Evolutionary conservation across 192 early-diverging fungal species (phyloP).

Genomic region (Cladochytrium replicatum): DNA sequence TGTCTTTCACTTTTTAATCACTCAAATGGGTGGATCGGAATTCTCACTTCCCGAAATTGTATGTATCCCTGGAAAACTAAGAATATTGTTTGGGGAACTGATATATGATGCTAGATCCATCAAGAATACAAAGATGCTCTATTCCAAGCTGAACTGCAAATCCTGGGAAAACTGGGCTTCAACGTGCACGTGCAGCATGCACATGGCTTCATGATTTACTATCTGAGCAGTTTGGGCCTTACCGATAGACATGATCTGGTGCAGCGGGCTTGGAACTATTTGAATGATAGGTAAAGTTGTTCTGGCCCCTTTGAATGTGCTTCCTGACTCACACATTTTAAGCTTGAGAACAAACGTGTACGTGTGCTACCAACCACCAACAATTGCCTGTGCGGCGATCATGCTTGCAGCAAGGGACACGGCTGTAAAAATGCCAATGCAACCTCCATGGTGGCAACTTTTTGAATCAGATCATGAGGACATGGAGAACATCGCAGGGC

Average conservation of each 20-base stretch:
- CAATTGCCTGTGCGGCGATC: conserved; percentile 80
- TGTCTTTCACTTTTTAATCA: neutral
- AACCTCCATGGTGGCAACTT: conserved; percentile 78
- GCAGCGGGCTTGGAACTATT: conserved; percentile 84
- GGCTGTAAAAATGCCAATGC: conserved; percentile 53
- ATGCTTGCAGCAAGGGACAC: conserved; percentile 65
- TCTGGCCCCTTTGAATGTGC: neutral
- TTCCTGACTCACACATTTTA: neutral
- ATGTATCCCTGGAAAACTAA: neutral
- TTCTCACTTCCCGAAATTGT: neutral
- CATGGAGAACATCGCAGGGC: conserved; percentile 14
- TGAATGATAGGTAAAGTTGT: conserved; percentile 70
- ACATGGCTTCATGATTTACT: conserved; percentile 93
- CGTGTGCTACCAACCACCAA: conserved; percentile 65
- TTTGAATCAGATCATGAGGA: conserved; percentile 71
- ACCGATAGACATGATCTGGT: conserved; percentile 64
- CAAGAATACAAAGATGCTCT: conserved; percentile 74
- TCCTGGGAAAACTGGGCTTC: conserved; percentile 81
- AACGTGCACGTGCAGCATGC: conserved; percentile 94
- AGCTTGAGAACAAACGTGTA: conserved; percentile 65
- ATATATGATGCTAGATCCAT: conserved; percentile 35
- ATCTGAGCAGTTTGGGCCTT: conserved; percentile 70
- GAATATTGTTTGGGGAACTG: neutral
- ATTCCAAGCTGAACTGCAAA: conserved; percentile 75
- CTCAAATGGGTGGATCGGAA: neutral